phyloP scores from a whole-genome alignment of 495 filamentous ascomycete genomes.

The Apodospora peruviana region DNA sequence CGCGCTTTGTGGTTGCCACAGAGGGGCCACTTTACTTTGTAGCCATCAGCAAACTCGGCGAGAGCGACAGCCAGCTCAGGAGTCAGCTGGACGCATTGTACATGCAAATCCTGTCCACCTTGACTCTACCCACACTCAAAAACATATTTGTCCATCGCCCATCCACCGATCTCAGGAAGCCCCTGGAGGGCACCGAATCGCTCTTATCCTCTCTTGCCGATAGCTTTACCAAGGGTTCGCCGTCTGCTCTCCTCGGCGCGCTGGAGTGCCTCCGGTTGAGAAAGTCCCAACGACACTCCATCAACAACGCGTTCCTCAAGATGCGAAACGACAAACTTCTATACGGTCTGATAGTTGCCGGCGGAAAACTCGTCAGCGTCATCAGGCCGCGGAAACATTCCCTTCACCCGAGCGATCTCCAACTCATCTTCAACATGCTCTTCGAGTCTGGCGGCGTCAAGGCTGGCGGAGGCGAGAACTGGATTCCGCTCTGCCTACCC shows the following conservation, averaged over 20 bases:
- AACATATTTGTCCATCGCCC: constrained; percentile 86
- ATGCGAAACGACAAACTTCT: constrained; percentile 67
- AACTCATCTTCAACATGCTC: constrained; percentile 99
- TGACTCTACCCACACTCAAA: constrained; percentile 84
- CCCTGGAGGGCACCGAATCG: constrained; percentile 88
- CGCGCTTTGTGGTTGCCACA: constrained; percentile 76
- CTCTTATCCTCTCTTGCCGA: constrained; percentile 89
- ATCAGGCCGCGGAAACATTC: constrained; percentile 92
- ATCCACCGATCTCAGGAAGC: constrained; percentile 84
- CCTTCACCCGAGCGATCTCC: constrained; percentile 90
- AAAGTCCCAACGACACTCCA: constrained; percentile 76
- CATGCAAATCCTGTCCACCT: constrained; percentile 93
- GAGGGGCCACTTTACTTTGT: constrained; percentile 88
- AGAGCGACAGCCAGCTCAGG: constrained; percentile 81
- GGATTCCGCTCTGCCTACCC: constrained; percentile 94
- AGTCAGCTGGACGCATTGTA: constrained; percentile 90
- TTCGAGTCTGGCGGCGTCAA: constrained; percentile 89
- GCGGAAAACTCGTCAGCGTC: constrained; percentile 90
- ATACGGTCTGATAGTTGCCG: constrained; percentile 91
- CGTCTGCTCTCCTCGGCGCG: constrained; percentile 80
- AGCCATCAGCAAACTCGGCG: constrained; percentile 84
- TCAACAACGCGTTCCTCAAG: constrained; percentile 83
- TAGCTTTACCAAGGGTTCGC: constrained; percentile 88
- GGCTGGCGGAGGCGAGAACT: constrained; percentile 84
- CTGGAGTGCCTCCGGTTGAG: constrained; percentile 85